A percentile compares a stretch with the other conserved stretches of the same genome.
Conservation (phyloP, 2,329 filamentous ascomycete genomes). For the Scedosporium boydii region DNA sequence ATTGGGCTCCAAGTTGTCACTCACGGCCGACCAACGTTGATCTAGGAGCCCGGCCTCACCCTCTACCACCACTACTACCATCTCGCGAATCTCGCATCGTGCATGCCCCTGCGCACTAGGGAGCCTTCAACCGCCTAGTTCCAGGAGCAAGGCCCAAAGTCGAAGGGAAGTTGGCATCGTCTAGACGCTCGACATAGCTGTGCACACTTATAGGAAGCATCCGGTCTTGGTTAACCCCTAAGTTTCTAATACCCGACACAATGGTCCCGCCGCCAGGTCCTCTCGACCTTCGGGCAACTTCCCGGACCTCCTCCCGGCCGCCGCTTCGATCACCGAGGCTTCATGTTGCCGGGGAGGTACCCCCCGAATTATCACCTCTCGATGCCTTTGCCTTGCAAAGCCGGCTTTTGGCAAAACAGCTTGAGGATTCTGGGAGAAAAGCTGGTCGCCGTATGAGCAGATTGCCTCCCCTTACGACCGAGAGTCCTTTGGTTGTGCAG, state of each 20-base stretch:
- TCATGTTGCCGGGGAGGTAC: conserved; percentile 69
- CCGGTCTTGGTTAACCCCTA: not conserved
- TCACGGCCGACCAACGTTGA: not conserved
- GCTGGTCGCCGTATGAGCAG: conserved; percentile 74
- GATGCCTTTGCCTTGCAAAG: conserved; percentile 94
- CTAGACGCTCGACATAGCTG: too few species aligned
- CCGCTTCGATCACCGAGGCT: conserved; percentile 64
- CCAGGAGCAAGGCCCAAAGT: not conserved
- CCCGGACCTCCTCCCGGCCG: conserved; percentile 42
- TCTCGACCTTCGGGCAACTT: conserved; percentile 50
- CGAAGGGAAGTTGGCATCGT: too few species aligned
- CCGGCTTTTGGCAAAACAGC: conserved; percentile 73
- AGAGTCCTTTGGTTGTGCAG: conserved; percentile 67
- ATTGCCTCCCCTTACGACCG: conserved; percentile 71
- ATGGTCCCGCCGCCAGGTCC: conserved; percentile 50
- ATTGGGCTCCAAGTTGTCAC: not conserved
- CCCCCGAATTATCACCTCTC: conserved; percentile 84
- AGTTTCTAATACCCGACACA: conserved; percentile 10
- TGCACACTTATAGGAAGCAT: conserved; percentile 4
- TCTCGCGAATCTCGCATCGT: too few species aligned
- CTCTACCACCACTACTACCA: not conserved
- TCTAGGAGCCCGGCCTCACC: not conserved
- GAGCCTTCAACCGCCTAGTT: too few species aligned
- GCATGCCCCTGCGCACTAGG: too few species aligned
- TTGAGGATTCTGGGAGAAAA: conserved; percentile 66